A percentile compares a stretch with the other conserved stretches of the same genome.
Evolutionary conservation across 2,329 filamentous ascomycete genomes (phyloP).

Genomic region (Fusarium sp.): DNA sequence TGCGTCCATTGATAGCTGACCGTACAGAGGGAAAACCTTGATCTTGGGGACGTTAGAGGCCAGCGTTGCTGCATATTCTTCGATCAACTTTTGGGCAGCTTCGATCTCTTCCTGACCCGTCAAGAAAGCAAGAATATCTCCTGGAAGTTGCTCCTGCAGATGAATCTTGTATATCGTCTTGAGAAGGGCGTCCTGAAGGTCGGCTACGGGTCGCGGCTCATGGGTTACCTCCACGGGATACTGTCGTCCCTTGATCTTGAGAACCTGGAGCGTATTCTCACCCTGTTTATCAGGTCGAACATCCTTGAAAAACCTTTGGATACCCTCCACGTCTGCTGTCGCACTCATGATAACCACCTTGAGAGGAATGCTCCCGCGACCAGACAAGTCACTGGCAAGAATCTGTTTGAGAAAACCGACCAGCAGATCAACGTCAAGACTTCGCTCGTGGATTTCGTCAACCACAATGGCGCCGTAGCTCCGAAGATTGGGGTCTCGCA

Average conservation of each 20-base stretch:
- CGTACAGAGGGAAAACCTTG: constrained; percentile 83
- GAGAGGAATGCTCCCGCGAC: constrained; percentile 76
- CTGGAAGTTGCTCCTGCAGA: constrained; percentile 86
- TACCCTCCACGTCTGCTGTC: constrained; percentile 85
- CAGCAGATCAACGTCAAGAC: constrained; percentile 91
- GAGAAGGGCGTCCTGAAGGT: constrained; percentile 84
- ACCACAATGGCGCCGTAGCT: constrained; percentile 92
- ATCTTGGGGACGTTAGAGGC: constrained; percentile 79
- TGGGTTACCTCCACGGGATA: constrained; percentile 85
- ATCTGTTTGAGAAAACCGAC: constrained; percentile 89
- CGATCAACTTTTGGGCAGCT: constrained; percentile 79
- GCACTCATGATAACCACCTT: constrained; percentile 98
- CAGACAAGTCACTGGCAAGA: constrained; percentile 68
- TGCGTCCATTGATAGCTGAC: constrained; percentile 85
- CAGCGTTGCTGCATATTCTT: constrained; percentile 79
- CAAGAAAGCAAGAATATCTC: constrained; percentile 92
- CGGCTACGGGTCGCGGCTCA: constrained; percentile 76
- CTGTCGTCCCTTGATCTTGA: constrained; percentile 84
- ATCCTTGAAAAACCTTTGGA: constrained; percentile 77
- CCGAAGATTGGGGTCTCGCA: constrained; percentile 82
- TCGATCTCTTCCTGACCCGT: constrained; percentile 95
- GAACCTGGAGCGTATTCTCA: constrained; percentile 54
- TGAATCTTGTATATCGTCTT: constrained; percentile 89
- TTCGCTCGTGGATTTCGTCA: constrained; percentile 96
- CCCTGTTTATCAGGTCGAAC: constrained; percentile 29